Evolutionary conservation across 108 stramenopile species (phyloP), one percentile per base, ranked within the genome.

Genomic region (Discostella stelligeroides): DNA sequence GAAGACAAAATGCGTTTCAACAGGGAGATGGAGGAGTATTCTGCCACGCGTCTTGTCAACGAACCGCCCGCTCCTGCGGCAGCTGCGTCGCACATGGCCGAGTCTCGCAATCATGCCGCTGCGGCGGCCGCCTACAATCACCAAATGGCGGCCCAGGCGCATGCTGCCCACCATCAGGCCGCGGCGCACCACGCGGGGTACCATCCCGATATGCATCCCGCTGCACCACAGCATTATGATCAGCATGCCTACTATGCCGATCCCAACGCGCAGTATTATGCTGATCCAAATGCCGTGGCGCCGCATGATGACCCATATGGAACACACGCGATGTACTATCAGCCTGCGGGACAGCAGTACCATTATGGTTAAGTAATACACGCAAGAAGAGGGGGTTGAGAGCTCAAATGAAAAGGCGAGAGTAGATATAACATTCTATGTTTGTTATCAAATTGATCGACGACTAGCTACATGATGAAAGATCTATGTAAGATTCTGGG

Each of bases 1-100:
- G 79, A 88, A 63, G 97, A 96, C 84, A 96, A 96, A 68, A 60
- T 78, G 25, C 87, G 95, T 24, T 97, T 95, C 80, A 86, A 88
- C 40, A 76, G 85, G 68, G 94, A 96, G 49, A 94, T 90, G 94
- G 89, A 91, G 48, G 86, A 87, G 67, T 94, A 91, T 72, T 85
- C 84, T 5, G 77, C 74, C 30, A 76, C 51, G 29, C 75, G 68
- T 20, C 25, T 76, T 24, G 63, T 53, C 14, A 14, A 15, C 0
- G 68, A 68, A 53, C 75, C 67, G n/a, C 74, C 67, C 68, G 49
- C 56, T 42, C 28, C 27, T 15, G 24, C 43, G 12, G 55, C 28
- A 27, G 55, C 39, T 38, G 43, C 13, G 25, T 49, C 30, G 58
- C 24, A n/a, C 28, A 37, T 57, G 39, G 41, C 40, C 14, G 23